Conservation (phyloP, 2,329 filamentous ascomycete genomes). For the Bipolaris bicolor region DNA sequence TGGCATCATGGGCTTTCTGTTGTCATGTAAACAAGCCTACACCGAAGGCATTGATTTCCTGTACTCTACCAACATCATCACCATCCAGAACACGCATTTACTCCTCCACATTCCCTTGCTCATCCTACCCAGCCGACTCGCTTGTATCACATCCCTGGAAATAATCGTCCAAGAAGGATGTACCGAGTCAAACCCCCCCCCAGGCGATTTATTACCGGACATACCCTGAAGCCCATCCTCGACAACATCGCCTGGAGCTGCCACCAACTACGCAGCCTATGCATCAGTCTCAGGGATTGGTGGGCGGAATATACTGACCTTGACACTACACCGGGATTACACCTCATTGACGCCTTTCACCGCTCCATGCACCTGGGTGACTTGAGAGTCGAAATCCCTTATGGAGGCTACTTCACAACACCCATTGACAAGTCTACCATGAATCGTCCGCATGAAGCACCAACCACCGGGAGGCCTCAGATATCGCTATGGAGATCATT, state of each 20-base stretch:
- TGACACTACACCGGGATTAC: slow-evolving; percentile 1
- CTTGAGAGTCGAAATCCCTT: slow-evolving; percentile 14
- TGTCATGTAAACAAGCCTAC: slow-evolving; percentile 20
- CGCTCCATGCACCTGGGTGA: slow-evolving; percentile 9
- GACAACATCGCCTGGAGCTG: slow-evolving; percentile 13
- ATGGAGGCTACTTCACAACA: not conserved
- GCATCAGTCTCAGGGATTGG: not conserved
- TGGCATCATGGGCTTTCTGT: slow-evolving; percentile 17
- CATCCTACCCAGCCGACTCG: slow-evolving; percentile 12
- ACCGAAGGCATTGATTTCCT: slow-evolving; percentile 18
- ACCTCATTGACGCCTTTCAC: slow-evolving; percentile 8
- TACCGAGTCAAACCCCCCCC: not conserved
- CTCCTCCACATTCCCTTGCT: slow-evolving; percentile 17
- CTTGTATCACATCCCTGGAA: slow-evolving; percentile 10
- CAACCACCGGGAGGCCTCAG: not conserved
- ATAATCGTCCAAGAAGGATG: not conserved
- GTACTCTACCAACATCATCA: slow-evolving; percentile 16
- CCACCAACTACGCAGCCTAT: slow-evolving; percentile 5
- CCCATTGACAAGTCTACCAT: not conserved
- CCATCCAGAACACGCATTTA: slow-evolving; percentile 11
- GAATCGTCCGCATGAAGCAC: not conserved
- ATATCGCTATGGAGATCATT: slow-evolving; percentile 12
- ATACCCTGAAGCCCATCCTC: slow-evolving; percentile 15
- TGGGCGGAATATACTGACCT: not conserved
- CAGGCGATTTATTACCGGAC: not conserved